Percentiles rank a stretch among this genome's conserved stretches.
Conservation (phyloP, 2,329 filamentous ascomycete species). For the Plectosphaerella sp. region DNA sequence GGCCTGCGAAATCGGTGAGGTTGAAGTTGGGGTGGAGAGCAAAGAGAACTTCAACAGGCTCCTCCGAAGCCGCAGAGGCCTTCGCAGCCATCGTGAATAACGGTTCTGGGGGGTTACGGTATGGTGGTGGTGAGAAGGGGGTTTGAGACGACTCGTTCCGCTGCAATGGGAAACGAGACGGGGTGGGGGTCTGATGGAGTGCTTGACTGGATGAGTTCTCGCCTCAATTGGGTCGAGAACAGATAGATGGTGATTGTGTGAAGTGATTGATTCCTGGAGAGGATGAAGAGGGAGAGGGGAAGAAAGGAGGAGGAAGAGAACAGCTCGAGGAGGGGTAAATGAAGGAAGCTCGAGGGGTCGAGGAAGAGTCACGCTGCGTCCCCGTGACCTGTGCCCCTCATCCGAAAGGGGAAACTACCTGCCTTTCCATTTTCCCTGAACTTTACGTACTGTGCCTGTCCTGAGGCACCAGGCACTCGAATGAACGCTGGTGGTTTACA, state of each 20-base stretch:
- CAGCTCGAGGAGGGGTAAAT: conserved; percentile 15
- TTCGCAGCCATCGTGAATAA: conserved; percentile 52
- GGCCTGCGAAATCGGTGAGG: conserved; percentile 53
- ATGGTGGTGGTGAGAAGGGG: conserved; percentile 3
- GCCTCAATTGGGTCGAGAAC: conserved; percentile 5
- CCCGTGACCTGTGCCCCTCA: conserved; percentile 5
- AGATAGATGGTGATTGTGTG: conserved; percentile 9
- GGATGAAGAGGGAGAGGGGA: conserved; percentile 13
- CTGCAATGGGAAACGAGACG: background rate
- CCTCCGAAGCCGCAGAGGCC: conserved; percentile 54
- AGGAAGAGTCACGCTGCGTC: conserved; percentile 3
- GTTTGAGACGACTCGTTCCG: background rate
- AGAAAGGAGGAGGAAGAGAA: conserved; percentile 14
- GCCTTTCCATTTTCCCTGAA: background rate
- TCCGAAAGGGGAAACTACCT: background rate
- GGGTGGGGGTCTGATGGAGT: background rate
- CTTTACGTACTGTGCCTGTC: background rate
- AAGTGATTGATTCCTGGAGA: conserved; percentile 4
- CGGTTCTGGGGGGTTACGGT: background rate
- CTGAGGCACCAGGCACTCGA: background rate
- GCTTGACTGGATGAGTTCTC: background rate
- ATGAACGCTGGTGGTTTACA: too few relatives aligned
- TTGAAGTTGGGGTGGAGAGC: conserved; percentile 57
- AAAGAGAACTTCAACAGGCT: conserved; percentile 57
- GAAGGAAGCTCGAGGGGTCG: conserved; percentile 10